Conservation (phyloP, 2,329 filamentous ascomycete species). For the Mariannaea elegans region DNA sequence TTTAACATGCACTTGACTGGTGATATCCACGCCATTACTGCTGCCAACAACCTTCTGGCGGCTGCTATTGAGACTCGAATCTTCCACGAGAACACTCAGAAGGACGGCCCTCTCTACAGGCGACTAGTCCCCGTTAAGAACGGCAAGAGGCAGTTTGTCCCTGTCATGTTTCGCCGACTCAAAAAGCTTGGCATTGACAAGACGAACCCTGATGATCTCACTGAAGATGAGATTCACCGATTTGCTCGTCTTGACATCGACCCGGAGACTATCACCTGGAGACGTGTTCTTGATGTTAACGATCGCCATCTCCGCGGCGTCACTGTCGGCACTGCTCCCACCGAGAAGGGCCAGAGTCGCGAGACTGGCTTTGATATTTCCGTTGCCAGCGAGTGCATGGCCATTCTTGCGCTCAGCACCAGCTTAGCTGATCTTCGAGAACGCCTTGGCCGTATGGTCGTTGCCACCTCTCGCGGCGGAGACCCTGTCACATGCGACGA, state of each 20-base stretch:
- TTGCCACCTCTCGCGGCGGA: constrained; percentile 84
- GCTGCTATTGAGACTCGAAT: constrained; percentile 98
- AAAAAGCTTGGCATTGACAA: constrained; percentile 97
- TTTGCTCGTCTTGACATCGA: constrained; percentile 98
- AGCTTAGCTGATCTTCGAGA: constrained; percentile 89
- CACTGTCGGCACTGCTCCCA: constrained; percentile 86
- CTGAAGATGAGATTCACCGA: constrained; percentile 83
- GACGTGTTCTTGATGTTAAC: constrained; percentile 95
- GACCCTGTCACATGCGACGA: constrained; percentile 97
- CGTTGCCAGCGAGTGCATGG: constrained; percentile 98
- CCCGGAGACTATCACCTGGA: constrained; percentile 96
- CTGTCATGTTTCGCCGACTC: constrained; percentile 90
- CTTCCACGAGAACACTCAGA: constrained; percentile 97
- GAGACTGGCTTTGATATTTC: constrained; percentile 98
- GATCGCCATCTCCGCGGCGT: constrained; percentile 92
- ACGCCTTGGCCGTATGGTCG: constrained; percentile 93
- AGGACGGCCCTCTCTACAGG: constrained; percentile 86
- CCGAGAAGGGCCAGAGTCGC: constrained; percentile 88
- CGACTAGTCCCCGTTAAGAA: constrained; percentile 91
- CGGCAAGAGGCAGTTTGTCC: constrained; percentile 85
- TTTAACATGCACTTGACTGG: constrained; percentile 98
- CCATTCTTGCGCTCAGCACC: constrained; percentile 93
- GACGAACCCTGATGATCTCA: constrained; percentile 90
- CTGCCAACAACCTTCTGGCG: constrained; percentile 95
- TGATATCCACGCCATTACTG: constrained; percentile 96